Evolutionary conservation across 139 green algal genomes (phyloP).

Genomic region (Micromonas pusilla): DNA sequence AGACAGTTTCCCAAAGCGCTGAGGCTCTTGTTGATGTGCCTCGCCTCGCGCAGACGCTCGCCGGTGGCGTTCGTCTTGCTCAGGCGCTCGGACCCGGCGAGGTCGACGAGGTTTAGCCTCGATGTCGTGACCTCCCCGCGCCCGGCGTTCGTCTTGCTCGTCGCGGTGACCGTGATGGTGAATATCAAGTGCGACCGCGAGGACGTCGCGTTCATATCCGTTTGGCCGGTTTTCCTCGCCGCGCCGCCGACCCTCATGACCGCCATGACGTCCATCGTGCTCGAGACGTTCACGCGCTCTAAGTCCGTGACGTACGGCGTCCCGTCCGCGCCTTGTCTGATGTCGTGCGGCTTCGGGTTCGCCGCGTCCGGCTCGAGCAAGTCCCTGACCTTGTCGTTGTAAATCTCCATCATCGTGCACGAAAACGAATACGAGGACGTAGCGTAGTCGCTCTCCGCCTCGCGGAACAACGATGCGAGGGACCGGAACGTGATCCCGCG

Average conservation of each 20-base stretch:
- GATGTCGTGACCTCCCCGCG: too few relatives aligned
- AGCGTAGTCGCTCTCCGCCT: background rate
- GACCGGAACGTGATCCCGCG: background rate
- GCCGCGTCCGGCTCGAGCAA: too few relatives aligned
- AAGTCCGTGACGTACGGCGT: constrained; percentile 1
- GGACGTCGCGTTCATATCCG: constrained; percentile 35
- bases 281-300: background rate
- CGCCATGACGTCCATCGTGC: constrained; percentile 27
- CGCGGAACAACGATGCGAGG: background rate
- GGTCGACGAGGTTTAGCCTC: constrained; percentile 94
- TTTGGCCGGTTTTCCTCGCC: constrained; percentile 9
- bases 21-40: constrained; percentile 55
- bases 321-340: background rate
- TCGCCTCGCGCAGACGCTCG: constrained; percentile 74
- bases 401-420: constrained; percentile 40
- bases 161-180: too few relatives aligned
- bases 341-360: too few relatives aligned
- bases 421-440: constrained; percentile 43
- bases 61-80: constrained; percentile 56
- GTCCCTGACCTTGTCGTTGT: constrained; percentile 46
- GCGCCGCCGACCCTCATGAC: constrained; percentile 29
- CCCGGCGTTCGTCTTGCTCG: too few relatives aligned
- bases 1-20: constrained; percentile 46
- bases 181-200: constrained; percentile 41
- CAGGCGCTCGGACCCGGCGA: constrained; percentile 87